Conservation (phyloP, 352 stramenopile species). For the Phytophthora europaea region DNA sequence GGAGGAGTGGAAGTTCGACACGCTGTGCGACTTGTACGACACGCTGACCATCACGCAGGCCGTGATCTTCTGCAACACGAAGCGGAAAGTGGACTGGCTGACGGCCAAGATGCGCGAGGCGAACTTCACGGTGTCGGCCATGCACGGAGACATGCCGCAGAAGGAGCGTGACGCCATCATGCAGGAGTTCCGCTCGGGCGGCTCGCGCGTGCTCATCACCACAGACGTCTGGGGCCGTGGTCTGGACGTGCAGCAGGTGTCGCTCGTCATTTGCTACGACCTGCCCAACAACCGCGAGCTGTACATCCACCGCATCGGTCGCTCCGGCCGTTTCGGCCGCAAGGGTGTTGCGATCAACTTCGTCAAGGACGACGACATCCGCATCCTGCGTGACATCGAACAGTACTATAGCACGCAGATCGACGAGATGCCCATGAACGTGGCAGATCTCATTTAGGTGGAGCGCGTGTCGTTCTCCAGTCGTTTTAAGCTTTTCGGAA, state of each 20-base stretch:
- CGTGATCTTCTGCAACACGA: conserved; percentile 99
- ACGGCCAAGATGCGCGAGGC: conserved; percentile 96
- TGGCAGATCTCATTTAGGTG: conserved; percentile 98
- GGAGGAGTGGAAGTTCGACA: conserved; percentile 99
- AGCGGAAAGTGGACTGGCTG: conserved; percentile 98
- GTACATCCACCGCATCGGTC: conserved; percentile 97
- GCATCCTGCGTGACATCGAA: conserved; percentile 98
- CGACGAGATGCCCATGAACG: conserved; percentile 99
- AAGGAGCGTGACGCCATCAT: conserved; percentile 96
- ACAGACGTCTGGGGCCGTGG: conserved; percentile 98
- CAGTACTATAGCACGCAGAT: conserved; percentile 99
- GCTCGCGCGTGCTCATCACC: conserved; percentile 97
- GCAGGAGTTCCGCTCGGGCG: conserved; percentile 97
- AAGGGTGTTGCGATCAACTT: conserved; percentile 99
- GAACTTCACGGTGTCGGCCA: conserved; percentile 97
- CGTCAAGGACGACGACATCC: conserved; percentile 96
- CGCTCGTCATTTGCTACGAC: conserved; percentile 98
- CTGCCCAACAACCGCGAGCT: conserved; percentile 97
- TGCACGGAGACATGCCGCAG: conserved; percentile 99
- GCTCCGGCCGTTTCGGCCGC: conserved; percentile 96
- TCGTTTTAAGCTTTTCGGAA: conserved; percentile 85
- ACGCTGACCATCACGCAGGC: conserved; percentile 99
- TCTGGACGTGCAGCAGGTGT: conserved; percentile 98
- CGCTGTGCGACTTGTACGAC: conserved; percentile 98
- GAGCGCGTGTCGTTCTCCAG: conserved; percentile 21